Conservation (phyloP, 1,139 yeast genomes). For the Entelexis paramagnoliae region DNA sequence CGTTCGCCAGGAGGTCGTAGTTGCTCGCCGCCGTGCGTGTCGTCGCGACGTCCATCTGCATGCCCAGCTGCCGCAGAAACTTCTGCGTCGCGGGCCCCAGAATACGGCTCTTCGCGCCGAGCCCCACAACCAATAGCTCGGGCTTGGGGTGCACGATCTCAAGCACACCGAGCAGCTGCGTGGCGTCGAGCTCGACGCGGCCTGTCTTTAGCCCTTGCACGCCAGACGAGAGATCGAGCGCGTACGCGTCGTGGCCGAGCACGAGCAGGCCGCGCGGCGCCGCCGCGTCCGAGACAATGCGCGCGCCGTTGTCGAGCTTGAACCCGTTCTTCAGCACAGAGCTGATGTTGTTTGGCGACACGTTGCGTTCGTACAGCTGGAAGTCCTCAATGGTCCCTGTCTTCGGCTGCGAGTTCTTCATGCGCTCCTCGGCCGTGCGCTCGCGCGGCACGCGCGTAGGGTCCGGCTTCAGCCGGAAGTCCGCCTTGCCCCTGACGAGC, state of each 20-base stretch:
- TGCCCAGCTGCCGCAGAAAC: conserved; percentile 47
- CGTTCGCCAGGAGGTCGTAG: conserved; percentile 69
- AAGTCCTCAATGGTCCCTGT: conserved; percentile 26
- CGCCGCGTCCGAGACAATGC: conserved; percentile 36
- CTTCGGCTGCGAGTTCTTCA: conserved; percentile 21
- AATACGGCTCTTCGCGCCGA: conserved; percentile 52
- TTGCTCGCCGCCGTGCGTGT: conserved; percentile 51
- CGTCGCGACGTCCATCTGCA: conserved; percentile 58
- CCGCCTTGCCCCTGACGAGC: conserved; percentile 2
- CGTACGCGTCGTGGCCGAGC: conserved; percentile 53
- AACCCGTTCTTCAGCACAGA: conserved; percentile 40
- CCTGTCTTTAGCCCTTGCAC: conserved; percentile 32
- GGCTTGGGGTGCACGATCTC: conserved; percentile 63
- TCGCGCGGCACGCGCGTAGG: conserved; percentile 24
- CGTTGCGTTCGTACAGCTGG: conserved; percentile 30
- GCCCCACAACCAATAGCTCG: conserved; percentile 60
- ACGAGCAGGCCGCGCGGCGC: conserved; percentile 47
- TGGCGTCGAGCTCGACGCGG: conserved; percentile 32
- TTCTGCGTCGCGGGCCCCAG: conserved; percentile 46
- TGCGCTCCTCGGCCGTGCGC: conserved; percentile 24
- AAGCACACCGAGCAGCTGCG: conserved; percentile 41
- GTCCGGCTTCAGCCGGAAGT: conserved; percentile 23
- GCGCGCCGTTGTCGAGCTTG: conserved; percentile 38
- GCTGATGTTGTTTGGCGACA: conserved; percentile 36
- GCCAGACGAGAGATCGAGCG: conserved; percentile 38